phyloP scores from a whole-genome alignment of 2,329 filamentous ascomycete genomes.

The Mycosphaerella arachidis region DNA sequence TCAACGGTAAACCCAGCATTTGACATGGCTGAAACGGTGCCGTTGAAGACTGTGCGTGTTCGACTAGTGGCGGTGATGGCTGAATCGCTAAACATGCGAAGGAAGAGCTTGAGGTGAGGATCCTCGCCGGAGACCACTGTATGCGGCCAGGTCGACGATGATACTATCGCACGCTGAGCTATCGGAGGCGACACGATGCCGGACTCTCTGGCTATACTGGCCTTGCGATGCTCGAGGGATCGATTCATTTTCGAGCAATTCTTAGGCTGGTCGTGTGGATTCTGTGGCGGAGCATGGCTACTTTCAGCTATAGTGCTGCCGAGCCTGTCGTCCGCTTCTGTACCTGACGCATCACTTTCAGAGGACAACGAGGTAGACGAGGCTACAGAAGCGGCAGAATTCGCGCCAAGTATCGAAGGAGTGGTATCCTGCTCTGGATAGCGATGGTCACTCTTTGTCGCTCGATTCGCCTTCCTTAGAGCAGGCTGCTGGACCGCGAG shows the following conservation, averaged over 20 bases:
- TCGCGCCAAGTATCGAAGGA: too few species aligned
- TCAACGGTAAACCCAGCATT: conserved; percentile 7
- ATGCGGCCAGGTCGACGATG: background rate
- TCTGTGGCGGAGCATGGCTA: too few species aligned
- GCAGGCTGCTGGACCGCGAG: background rate
- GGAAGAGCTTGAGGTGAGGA: background rate
- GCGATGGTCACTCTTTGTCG: background rate
- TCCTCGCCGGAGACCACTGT: background rate
- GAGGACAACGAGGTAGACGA: too few species aligned
- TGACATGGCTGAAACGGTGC: conserved; percentile 6
- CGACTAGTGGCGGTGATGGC: background rate
- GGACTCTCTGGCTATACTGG: too few species aligned
- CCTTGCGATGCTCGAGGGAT: too few species aligned
- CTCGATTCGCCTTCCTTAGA: background rate
- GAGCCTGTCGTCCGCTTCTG: too few species aligned
- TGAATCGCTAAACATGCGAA: conserved; percentile 3
- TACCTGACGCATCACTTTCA: too few species aligned
- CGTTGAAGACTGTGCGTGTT: conserved; percentile 6
- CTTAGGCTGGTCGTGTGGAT: too few species aligned
- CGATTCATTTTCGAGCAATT: too few species aligned
- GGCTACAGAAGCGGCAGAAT: too few species aligned
- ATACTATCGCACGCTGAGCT: background rate
- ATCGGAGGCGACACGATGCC: background rate
- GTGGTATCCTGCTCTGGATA: too few species aligned
- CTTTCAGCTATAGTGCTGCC: too few species aligned